Base-by-base conservation (phyloP, 2,329 filamentous ascomycete species). In the Aspergillus fructus region DNA sequence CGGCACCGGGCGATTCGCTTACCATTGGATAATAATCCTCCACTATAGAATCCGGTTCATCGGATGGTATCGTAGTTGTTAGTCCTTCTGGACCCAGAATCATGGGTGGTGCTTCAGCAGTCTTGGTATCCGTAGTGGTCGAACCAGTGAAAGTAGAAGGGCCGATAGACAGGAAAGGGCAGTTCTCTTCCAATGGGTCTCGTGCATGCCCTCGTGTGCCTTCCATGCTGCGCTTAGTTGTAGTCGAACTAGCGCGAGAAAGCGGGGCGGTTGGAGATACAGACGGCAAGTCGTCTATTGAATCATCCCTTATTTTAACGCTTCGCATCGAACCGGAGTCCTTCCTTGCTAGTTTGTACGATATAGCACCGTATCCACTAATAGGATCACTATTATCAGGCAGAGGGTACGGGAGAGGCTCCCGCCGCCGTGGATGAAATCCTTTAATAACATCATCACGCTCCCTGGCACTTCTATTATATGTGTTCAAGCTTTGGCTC, bases 1-100 rank as follows among this genome's bases (percentile, higher is more conserved):
- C 89, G 1, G 88, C 89, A 0, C 88, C 88, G 3, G 93, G 93
- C 1, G 90, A 96, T 73, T 96, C 92, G 30, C 90, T 90, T 41
- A 96, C 87, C 4, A 88, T 71, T 21, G 70, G 75, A 21, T 66
- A 64, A 15, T 61, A 43, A 9, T 56, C 48, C 12, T 63, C 60
- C 7, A 30, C 54, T 24, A 19, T n/a, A 15, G 30, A 24, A 15
- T 53, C 53, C 24, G 52, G 48, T 15, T 71, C 74, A 9, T 76
- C 73, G n/a, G 34, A 37, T 1, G 34, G 34, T 37, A 6, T 37
- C 41, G 68, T 71, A 46, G 71, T 60, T 24, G 58, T 51, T 67
- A 64, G 79, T 80, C 55, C 62, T 41, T 69, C 65, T 40, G 67
- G 62, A 51, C 65, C 58, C 45, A 64, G 59, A 41, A 66, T 61